Evolutionary conservation across 1,284 basidiomycete genomes (phyloP), one percentile per base, ranked within the genome.

Genomic region (Ganoderma lingzhi): DNA sequence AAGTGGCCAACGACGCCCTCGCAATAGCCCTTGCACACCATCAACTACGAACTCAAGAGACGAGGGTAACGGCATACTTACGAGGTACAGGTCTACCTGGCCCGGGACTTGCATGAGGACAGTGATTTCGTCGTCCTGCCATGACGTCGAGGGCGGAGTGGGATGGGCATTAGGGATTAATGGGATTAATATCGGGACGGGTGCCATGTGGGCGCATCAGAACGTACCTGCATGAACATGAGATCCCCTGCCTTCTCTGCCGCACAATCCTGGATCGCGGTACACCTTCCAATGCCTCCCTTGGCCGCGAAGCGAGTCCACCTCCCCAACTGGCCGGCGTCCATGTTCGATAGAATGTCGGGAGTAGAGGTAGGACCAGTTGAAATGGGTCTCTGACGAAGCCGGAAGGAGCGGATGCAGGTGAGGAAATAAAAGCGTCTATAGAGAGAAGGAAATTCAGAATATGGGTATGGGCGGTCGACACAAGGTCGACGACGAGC

Each of bases 1-100:
- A 97, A 96, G 55, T 90, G 88, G 17, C 96, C 96, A 2, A 97
- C 92, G 60, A 97, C 94, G 63, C 94, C 96, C 82, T 98, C 96
- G 78, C 96, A 98, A 75, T 92, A 81, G 23, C 81, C 80, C 81
- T 61, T 82, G 65, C 2, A 66, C 32, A 64, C 42, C 41, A 51
- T 59, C 17, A 9, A 30, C 61, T 56, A 65, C 35, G 64, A 39
- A 45, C 55, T 59, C 15, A 6, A 39, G 45, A 67, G 39, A 39
- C 42, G 67, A 53, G 65, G 55, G 6, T 59, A 59, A 37, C 37
- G 19, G 53, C 37, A 48, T 6, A 86, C 88, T 71, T 69, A 93
- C 93, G 23, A 94, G 82, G 79, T 85, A 94, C 8, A 84, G 67
- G 28, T 86, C 90, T 0, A 87, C 82, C 15, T 83, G 77, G 6